A percentile compares a stretch with the other conserved stretches of the same genome.
Evolutionary conservation across 2,329 filamentous ascomycete species (phyloP).

Genomic region (Aspergillus neoniger): DNA sequence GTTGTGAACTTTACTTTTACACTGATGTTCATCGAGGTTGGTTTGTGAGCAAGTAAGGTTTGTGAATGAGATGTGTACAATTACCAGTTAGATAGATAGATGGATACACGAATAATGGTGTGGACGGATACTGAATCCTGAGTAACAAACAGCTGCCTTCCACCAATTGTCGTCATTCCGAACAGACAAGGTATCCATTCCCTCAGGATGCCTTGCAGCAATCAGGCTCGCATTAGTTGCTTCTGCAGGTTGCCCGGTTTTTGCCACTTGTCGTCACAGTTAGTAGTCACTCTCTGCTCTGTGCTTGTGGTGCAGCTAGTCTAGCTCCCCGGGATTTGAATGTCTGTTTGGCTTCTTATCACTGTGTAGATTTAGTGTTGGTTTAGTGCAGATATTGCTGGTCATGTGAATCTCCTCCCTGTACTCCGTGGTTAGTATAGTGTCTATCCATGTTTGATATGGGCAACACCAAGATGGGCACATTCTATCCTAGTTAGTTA

Average conservation of each 20-base stretch:
- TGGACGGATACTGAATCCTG: no score
- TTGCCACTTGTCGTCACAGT: background rate
- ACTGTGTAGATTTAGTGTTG: background rate
- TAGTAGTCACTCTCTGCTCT: background rate
- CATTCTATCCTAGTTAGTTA: background rate
- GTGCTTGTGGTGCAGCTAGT: background rate
- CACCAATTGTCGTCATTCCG: no score
- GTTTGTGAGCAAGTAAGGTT: no score
- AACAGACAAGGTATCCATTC: background rate
- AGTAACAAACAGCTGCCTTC: no score
- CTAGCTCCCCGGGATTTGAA: background rate
- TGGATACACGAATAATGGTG: no score
- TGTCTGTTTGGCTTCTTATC: background rate
- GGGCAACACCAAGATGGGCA: no score
- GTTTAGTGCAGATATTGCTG: background rate
- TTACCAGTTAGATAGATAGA: no score
- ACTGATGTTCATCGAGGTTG: no score
- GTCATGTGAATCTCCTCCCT: background rate
- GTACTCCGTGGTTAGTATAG: background rate
- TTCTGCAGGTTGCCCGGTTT: constrained; percentile 2
- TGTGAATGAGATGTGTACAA: no score
- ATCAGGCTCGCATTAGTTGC: background rate
- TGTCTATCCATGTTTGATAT: no score
- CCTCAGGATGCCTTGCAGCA: background rate
- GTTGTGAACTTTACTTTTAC: no score